phyloP scores from a whole-genome alignment of 768 basidiomycete genomes.

The Rhizopogon salebrosus region DNA sequence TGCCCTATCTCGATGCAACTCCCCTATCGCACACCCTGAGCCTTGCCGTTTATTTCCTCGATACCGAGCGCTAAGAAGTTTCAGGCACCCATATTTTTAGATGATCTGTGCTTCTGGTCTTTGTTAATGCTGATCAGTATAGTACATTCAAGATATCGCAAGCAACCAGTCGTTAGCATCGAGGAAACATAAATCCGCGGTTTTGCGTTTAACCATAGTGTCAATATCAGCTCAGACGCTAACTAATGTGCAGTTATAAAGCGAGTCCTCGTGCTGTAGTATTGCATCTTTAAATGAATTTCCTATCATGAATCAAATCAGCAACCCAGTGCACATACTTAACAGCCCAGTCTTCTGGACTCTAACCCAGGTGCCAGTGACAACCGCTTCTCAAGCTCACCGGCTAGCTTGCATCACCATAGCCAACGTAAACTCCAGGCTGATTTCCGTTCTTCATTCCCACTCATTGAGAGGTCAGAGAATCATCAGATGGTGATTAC shows the following conservation, averaged over 20 bases:
- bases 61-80: background rate
- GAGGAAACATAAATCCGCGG: background rate
- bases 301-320: background rate
- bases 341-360: too few relatives aligned
- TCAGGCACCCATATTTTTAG: background rate
- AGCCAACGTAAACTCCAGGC: background rate
- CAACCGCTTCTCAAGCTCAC: background rate
- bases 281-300: background rate
- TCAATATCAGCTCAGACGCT: background rate
- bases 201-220: too few relatives aligned
- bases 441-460: background rate
- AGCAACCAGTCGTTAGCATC: background rate
- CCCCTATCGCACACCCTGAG: background rate
- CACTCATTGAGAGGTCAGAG: conserved; percentile 1
- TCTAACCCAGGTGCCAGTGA: background rate
- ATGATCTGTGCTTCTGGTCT: background rate
- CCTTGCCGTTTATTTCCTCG: background rate
- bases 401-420: background rate
- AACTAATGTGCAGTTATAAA: background rate
- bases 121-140: background rate
- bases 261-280: background rate
- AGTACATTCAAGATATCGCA: too few relatives aligned
- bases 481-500: background rate
- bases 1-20: background rate
- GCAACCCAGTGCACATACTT: background rate